Evolutionary conservation across 2,329 filamentous ascomycete genomes (phyloP), one percentile per base, ranked within the genome.

Genomic region (Aspergillus sp.): DNA sequence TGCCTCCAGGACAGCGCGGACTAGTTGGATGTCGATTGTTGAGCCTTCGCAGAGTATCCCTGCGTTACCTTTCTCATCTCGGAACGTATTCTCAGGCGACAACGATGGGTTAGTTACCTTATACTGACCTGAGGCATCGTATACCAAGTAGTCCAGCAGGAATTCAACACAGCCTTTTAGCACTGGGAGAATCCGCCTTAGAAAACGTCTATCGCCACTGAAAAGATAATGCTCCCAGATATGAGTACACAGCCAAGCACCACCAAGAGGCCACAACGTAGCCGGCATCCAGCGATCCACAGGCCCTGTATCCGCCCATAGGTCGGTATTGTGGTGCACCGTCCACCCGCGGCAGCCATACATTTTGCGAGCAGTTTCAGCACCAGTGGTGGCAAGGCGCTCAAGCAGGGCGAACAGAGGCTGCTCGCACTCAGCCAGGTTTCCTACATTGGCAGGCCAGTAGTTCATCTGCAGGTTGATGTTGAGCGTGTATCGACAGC

Each of bases 401-500:
- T 79, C 73, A n/a, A 80, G 65, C 1, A 78, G 66, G 15, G 74
- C 70, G 19, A 80, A 75, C 0, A 82, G 56, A 0, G 79, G 77
- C 1, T 70, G 56, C 11, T 77, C 70, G 0, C 70, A 75, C 12
- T 77, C 75, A 0, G 35, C 77, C 52, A 81, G 75, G 0, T 82
- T 73, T 0, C 81, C 84, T 52, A 84, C 80, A 31, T 84, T 80
- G 1, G 79, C 77, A 0, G 71, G 73, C 84, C 84, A 86, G 61
- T 86, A 80, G 58, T 86, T 86, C 84, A 86, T 86, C 61, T 86
- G 80, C 0, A 86, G 58, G 55, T 86, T 86, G 62, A 86, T 84
- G 59, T 86, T 82, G 35, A 79, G 73, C 35, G 84, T 83, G 56
- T 84, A 86, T 60, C 86, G 82, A 4, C 74, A 79, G 7, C 78